These are phyloP conservation scores for Chimonanthus salicifolius DNA, from an alignment of 164 flowering plant species.

Conservation along the genomic window DNA sequence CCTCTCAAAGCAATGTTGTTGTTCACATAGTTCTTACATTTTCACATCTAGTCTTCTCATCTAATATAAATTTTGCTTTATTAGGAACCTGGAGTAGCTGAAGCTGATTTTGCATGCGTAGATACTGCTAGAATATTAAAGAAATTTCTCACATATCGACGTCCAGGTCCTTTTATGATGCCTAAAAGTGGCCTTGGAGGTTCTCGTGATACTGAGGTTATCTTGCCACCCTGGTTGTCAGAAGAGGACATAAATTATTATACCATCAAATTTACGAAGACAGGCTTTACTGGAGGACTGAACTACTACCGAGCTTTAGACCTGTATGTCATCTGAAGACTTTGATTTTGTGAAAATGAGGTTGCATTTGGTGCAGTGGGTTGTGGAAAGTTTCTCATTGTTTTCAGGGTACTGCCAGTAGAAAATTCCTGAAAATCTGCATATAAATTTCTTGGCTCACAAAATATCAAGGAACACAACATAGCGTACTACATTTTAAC, in stretches of 20 bases:
- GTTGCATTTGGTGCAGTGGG: background rate
- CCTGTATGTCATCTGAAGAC: conserved; percentile 24
- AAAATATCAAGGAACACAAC: background rate
- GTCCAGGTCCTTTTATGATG: conserved; percentile 25
- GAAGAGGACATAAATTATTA: conserved; percentile 45
- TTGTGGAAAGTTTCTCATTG: background rate
- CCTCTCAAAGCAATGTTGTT: too few relatives aligned
- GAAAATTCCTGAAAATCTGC: background rate
- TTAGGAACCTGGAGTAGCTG: conserved; percentile 52
- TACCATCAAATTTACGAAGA: conserved; percentile 39
- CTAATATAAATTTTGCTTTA: too few relatives aligned
- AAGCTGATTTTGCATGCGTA: conserved; percentile 40
- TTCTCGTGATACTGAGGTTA: conserved; percentile 21
- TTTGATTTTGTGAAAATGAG: background rate
- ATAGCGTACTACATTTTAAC: background rate
- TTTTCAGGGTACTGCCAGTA: background rate
- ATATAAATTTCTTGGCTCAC: background rate
- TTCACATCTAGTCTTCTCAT: too few relatives aligned
- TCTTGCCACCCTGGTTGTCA: conserved; percentile 44
- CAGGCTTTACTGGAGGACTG: conserved; percentile 49
- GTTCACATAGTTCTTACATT: too few relatives aligned
- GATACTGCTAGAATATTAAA: conserved; percentile 39
- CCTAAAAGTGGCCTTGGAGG: conserved; percentile 42
- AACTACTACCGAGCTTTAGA: conserved; percentile 54
- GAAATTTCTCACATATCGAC: conserved; percentile 28